phyloP scores from a whole-genome alignment of 208 protist genomes.

The Balamuthia mandrillaris region DNA sequence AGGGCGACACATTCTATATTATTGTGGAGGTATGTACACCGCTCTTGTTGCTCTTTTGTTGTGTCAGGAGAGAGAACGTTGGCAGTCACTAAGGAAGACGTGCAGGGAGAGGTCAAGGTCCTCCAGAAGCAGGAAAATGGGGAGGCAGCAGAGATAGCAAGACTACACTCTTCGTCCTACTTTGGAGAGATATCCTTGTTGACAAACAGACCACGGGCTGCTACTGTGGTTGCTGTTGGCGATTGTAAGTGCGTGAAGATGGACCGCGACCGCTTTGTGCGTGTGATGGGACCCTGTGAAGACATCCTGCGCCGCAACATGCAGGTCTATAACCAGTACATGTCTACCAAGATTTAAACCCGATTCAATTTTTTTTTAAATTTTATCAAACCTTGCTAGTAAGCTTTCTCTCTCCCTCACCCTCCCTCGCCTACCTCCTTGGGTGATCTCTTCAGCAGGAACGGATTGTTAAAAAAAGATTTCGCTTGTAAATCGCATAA shows the following conservation, averaged over 20 bases:
- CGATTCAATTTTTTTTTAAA: neutral
- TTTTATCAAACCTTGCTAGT: no score
- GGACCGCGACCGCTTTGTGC: constrained; percentile 54
- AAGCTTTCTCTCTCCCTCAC: no score
- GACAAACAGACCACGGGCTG: constrained; percentile 39
- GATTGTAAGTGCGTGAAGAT: constrained; percentile 49
- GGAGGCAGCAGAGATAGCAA: constrained; percentile 13
- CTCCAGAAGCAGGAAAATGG: neutral
- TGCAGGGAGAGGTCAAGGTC: constrained; percentile 21
- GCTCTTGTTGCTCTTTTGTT: neutral
- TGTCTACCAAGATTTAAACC: constrained; percentile 40
- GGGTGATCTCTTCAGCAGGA: no score
- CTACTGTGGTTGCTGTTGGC: constrained; percentile 41
- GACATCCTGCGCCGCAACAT: constrained; percentile 64
- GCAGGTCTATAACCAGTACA: constrained; percentile 49
- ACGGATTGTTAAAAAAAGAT: no score
- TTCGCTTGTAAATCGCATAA: no score
- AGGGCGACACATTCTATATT: constrained; percentile 70
- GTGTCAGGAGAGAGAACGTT: neutral
- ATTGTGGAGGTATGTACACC: constrained; percentile 49
- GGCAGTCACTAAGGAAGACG: neutral
- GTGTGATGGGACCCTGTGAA: constrained; percentile 62
- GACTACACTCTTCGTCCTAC: constrained; percentile 12
- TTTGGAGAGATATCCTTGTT: constrained; percentile 26
- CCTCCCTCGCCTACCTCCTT: no score